A percentile compares a stretch with the other conserved stretches of the same genome.
phyloP scores from a whole-genome alignment of 768 basidiomycete species.

The Hypsizygus marmoreus region DNA sequence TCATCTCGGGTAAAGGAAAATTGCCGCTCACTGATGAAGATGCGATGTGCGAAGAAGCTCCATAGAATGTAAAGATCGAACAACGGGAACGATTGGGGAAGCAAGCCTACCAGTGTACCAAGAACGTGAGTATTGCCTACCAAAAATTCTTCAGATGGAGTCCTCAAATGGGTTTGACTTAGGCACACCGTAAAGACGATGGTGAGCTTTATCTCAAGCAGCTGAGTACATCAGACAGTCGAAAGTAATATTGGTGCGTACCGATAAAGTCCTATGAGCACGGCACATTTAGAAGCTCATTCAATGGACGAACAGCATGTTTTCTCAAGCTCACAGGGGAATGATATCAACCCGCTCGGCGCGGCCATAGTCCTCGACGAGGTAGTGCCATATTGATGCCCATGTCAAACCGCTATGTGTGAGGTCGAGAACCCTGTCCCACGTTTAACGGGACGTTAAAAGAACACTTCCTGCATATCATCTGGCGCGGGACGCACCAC shows the following conservation, averaged over 20 bases:
- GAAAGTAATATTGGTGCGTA: background rate
- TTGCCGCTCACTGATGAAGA: conserved; percentile 21
- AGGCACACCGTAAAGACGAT: conserved; percentile 24
- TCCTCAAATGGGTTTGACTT: background rate
- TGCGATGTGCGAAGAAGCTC: conserved; percentile 29
- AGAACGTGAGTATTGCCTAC: conserved; percentile 28
- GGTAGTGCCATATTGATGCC: conserved; percentile 27
- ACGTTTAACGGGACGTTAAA: background rate
- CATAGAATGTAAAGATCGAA: background rate
- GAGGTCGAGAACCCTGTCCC: conserved; percentile 24
- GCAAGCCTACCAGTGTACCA: conserved; percentile 27
- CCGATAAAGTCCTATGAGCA: conserved; percentile 9
- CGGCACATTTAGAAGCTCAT: background rate
- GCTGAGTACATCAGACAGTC: background rate
- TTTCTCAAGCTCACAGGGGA: conserved; percentile 27
- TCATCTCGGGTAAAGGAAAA: background rate
- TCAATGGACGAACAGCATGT: no score
- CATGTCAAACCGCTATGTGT: conserved; percentile 26
- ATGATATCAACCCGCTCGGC: conserved; percentile 19
- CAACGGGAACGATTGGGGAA: background rate
- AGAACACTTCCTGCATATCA: no score
- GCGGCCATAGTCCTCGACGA: conserved; percentile 22
- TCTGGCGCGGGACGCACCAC: no score
- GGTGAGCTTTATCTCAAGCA: conserved; percentile 13
- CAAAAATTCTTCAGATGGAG: background rate